Conservation (phyloP, 257 asterid genomes). For the Nicotiana obtusifolia region DNA sequence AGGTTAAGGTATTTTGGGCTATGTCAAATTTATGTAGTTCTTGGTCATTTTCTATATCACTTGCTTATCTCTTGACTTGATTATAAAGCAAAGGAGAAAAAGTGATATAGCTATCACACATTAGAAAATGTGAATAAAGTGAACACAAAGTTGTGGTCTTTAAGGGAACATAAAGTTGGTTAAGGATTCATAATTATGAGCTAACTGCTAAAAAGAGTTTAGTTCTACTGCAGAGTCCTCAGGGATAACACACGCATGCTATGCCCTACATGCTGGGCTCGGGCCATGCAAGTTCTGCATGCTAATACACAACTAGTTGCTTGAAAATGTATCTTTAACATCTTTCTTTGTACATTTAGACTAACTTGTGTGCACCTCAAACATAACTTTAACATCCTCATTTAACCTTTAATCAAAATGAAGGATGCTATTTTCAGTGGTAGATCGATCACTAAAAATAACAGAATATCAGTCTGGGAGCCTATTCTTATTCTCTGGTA, state of each 20-base stretch:
- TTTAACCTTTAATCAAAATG: background rate
- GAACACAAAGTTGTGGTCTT: background rate
- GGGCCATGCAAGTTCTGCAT: background rate
- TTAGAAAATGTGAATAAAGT: background rate
- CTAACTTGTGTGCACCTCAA: too few species aligned
- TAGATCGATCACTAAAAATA: background rate
- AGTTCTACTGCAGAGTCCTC: too few species aligned
- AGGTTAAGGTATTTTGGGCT: too few species aligned
- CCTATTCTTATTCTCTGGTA: background rate
- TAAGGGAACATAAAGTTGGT: background rate
- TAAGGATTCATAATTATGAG: background rate
- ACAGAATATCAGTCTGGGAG: background rate
- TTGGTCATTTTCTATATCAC: too few species aligned
- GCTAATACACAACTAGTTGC: background rate
- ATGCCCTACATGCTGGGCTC: background rate
- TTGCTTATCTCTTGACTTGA: too few species aligned
- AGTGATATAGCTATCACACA: background rate
- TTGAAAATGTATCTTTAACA: too few species aligned
- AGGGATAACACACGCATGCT: too few species aligned
- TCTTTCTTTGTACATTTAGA: too few species aligned
- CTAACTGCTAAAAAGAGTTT: background rate
- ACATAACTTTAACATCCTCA: too few species aligned
- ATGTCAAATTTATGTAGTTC: too few species aligned
- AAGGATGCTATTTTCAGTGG: background rate
- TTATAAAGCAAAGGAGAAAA: background rate